Evolutionary conservation across 441 rosid species (phyloP).

Genomic region (Gossypium davidsonii): DNA sequence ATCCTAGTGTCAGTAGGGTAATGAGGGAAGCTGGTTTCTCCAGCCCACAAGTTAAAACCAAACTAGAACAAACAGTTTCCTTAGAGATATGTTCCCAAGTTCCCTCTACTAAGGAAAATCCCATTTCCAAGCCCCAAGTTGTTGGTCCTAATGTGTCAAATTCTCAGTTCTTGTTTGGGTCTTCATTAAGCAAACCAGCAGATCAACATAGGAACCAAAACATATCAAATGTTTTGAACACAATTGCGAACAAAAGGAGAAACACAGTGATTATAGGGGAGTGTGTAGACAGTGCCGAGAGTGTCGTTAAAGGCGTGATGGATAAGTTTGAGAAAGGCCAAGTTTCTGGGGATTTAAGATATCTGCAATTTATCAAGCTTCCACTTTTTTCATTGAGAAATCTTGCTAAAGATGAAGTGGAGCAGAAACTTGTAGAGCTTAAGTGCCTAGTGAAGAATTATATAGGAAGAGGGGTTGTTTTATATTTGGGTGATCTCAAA

Average conservation of each 20-base stretch:
- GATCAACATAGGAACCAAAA: slow-evolving; percentile 32
- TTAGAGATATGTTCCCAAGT: slow-evolving; percentile 34
- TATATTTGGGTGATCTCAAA: slow-evolving; percentile 60
- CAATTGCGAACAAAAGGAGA: slow-evolving; percentile 35
- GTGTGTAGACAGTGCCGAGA: slow-evolving; percentile 32
- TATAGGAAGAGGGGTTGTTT: slow-evolving; percentile 39
- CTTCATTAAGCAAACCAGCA: slow-evolving; percentile 20
- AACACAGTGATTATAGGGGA: slow-evolving; percentile 54
- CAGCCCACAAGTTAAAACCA: slow-evolving; percentile 51
- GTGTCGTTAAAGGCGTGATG: slow-evolving; percentile 42
- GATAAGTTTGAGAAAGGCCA: slow-evolving; percentile 45
- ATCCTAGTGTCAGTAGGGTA: slow-evolving; percentile 73
- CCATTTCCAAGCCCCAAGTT: slow-evolving; percentile 21
- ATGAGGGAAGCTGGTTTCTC: slow-evolving; percentile 84
- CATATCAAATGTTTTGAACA: slow-evolving; percentile 35
- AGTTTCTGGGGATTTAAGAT: slow-evolving; percentile 39
- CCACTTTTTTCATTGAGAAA: slow-evolving; percentile 43
- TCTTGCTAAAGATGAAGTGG: slow-evolving; percentile 46
- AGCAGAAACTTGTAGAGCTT: slow-evolving; percentile 47
- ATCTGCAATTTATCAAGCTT: slow-evolving; percentile 40
- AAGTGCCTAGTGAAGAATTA: slow-evolving; percentile 39
- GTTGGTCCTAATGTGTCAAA: slow-evolving; percentile 22
- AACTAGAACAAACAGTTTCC: slow-evolving; percentile 52
- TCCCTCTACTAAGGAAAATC: slow-evolving; percentile 22
- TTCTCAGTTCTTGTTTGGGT: slow-evolving; percentile 23